Evolutionary conservation across 2,329 filamentous ascomycete genomes (phyloP).

Genomic region (Hypoxylon sp.): DNA sequence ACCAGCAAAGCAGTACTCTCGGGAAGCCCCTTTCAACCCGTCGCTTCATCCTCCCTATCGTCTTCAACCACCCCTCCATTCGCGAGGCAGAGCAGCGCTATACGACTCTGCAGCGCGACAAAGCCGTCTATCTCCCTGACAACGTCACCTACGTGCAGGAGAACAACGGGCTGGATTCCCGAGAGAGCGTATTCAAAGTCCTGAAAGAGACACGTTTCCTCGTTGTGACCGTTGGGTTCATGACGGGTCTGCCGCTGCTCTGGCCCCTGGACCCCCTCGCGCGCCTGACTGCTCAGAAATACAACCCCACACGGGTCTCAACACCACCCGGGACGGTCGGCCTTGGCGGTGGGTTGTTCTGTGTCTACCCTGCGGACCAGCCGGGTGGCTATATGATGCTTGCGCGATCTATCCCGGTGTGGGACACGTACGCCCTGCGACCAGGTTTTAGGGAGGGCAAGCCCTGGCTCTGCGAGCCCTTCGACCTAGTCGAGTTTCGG

Average conservation of each 20-base stretch:
- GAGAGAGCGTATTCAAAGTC: constrained; percentile 51
- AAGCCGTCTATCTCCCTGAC: constrained; percentile 72
- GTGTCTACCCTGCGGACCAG: constrained; percentile 54
- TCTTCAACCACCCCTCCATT: constrained; percentile 56
- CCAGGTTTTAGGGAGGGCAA: constrained; percentile 48
- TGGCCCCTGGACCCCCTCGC: constrained; percentile 48
- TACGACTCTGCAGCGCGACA: constrained; percentile 69
- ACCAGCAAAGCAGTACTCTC: constrained; percentile 34
- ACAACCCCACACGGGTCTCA: constrained; percentile 53
- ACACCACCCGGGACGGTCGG: constrained; percentile 56
- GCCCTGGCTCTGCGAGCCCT: constrained; percentile 56
- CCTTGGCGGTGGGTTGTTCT: constrained; percentile 53
- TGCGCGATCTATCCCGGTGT: constrained; percentile 51
- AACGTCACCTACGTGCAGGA: constrained; percentile 67
- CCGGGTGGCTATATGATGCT: constrained; percentile 58
- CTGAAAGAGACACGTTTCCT: constrained; percentile 53
- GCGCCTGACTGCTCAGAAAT: constrained; percentile 49
- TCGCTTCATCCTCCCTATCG: constrained; percentile 54
- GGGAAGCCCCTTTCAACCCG: constrained; percentile 50
- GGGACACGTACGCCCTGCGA: constrained; percentile 52
- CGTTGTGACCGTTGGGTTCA: constrained; percentile 53
- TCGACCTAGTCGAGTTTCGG: constrained; percentile 54
- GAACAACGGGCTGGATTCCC: constrained; percentile 54
- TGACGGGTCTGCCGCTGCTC: constrained; percentile 54
- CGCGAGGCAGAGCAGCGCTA: constrained; percentile 69